Percentiles rank a stretch among this genome's conserved stretches.
These are phyloP conservation scores for Colletotrichum gigasporum DNA, from an alignment of 2,329 filamentous ascomycete species.

Conservation along the genomic window DNA sequence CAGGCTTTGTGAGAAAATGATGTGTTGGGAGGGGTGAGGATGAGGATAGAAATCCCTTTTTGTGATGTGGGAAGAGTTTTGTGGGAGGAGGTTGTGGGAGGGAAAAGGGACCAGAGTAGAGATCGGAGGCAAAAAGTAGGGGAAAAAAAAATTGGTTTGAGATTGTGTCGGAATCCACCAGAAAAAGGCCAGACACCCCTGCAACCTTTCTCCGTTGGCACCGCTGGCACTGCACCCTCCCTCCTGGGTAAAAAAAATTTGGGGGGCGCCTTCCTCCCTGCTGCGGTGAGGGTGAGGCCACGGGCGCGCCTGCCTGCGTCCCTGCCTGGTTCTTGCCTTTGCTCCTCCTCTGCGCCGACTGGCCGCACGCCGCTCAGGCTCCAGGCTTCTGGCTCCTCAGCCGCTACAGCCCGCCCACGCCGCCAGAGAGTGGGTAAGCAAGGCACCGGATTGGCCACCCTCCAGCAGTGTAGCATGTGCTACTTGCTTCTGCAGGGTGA, in stretches of 20 bases:
- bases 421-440: slow-evolving; percentile 19
- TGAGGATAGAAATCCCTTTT: slow-evolving; percentile 36
- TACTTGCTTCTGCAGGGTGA: slow-evolving; percentile 22
- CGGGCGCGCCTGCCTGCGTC: slow-evolving; percentile 2
- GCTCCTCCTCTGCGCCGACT: neutral
- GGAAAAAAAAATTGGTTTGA: slow-evolving; percentile 46
- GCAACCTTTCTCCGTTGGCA: slow-evolving; percentile 22
- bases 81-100: slow-evolving; percentile 35
- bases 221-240: slow-evolving; percentile 2
- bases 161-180: slow-evolving; percentile 39
- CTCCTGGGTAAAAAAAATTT: slow-evolving; percentile 16
- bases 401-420: slow-evolving; percentile 17
- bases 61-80: slow-evolving; percentile 39
- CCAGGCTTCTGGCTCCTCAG: slow-evolving; percentile 16
- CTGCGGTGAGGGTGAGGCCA: neutral
- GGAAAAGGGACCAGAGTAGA: slow-evolving; percentile 37
- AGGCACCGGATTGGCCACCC: slow-evolving; percentile 27
- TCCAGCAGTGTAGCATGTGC: slow-evolving; percentile 24
- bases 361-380: slow-evolving; percentile 11
- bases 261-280: slow-evolving; percentile 20
- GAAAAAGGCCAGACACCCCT: slow-evolving; percentile 41
- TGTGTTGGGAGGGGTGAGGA: slow-evolving; percentile 36
- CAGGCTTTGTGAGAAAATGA: slow-evolving; percentile 37
- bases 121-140: slow-evolving; percentile 42
- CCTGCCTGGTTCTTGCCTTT: neutral